Evolutionary conservation across 192 early-diverging fungal genomes (phyloP).

Genomic region (Linnemannia schmuckeri): DNA sequence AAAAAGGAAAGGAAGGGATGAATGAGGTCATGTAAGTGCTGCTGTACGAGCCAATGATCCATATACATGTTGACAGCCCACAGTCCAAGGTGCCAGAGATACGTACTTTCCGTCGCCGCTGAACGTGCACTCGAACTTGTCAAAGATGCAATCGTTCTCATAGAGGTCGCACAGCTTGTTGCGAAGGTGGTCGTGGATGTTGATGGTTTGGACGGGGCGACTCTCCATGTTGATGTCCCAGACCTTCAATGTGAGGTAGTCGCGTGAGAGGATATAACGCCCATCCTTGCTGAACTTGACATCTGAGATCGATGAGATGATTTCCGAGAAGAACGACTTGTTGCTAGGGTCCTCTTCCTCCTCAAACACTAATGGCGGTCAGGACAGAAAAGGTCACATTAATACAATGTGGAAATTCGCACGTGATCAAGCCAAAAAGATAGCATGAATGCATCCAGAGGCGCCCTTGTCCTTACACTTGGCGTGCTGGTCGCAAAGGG

Average conservation of each 20-base stretch:
- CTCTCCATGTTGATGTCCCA: conserved; percentile 99
- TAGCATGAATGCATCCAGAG: not conserved
- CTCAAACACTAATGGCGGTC: conserved; percentile 78
- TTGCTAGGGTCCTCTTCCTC: conserved; percentile 93
- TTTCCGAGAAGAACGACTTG: conserved; percentile 99
- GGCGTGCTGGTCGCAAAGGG: conserved; percentile 94
- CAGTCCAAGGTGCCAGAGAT: not conserved
- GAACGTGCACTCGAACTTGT: conserved; percentile 99
- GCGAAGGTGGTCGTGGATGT: conserved; percentile 95
- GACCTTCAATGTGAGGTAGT: conserved; percentile 97
- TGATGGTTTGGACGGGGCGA: conserved; percentile 93
- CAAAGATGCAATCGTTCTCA: conserved; percentile 99
- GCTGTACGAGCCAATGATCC: conserved; percentile 10
- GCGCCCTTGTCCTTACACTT: conserved; percentile 73
- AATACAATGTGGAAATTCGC: not conserved
- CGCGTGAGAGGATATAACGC: conserved; percentile 95
- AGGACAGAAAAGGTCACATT: not conserved
- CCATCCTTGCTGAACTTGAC: conserved; percentile 97
- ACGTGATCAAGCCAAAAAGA: no score
- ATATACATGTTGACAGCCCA: not conserved
- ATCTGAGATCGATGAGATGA: conserved; percentile 98
- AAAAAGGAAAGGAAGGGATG: conserved; percentile 1
- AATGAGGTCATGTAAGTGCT: not conserved
- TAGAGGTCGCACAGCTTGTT: conserved; percentile 98
- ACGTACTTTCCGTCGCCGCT: conserved; percentile 94